Evolutionary conservation across 192 early-diverging fungal species (phyloP).

Genomic region (Rhizophagus sp.): DNA sequence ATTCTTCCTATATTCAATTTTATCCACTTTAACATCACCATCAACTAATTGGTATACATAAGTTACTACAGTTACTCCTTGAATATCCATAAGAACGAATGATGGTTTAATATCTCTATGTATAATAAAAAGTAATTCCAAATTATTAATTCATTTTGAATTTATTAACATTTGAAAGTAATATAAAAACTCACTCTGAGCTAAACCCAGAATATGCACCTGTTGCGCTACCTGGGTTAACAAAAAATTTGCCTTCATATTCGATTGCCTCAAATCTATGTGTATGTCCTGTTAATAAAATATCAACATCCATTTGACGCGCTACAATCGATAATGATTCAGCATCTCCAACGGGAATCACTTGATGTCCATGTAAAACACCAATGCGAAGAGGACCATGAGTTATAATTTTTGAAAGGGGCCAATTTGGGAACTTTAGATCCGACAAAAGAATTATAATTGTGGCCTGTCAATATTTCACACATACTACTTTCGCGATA

Average conservation of each 20-base stretch:
- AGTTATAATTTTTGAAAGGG: conserved; percentile 65
- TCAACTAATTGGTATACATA: conserved; percentile 95
- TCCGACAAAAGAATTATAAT: background rate
- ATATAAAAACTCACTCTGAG: conserved; percentile 2
- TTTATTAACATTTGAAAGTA: background rate
- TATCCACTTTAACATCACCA: conserved; percentile 91
- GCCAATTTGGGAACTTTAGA: conserved; percentile 51
- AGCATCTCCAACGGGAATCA: conserved; percentile 78
- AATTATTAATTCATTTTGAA: background rate
- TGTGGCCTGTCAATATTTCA: background rate
- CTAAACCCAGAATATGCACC: conserved; percentile 65
- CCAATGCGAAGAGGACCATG: conserved; percentile 68
- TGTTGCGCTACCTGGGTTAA: conserved; percentile 96
- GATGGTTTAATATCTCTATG: conserved; percentile 74
- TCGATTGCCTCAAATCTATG: conserved; percentile 93
- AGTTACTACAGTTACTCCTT: conserved; percentile 67
- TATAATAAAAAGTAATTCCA: conserved; percentile 12
- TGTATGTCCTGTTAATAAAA: conserved; percentile 85
- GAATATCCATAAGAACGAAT: conserved; percentile 96
- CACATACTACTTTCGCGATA: too few relatives aligned
- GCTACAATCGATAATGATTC: conserved; percentile 76
- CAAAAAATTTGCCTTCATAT: conserved; percentile 87
- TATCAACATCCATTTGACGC: conserved; percentile 89
- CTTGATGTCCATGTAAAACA: conserved; percentile 84
- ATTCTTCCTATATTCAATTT: conserved; percentile 81